A percentile compares a stretch with the other conserved stretches of the same genome.
Evolutionary conservation across 805 yeast species (phyloP).

Genomic region (Yamadazyma nakazawae): DNA sequence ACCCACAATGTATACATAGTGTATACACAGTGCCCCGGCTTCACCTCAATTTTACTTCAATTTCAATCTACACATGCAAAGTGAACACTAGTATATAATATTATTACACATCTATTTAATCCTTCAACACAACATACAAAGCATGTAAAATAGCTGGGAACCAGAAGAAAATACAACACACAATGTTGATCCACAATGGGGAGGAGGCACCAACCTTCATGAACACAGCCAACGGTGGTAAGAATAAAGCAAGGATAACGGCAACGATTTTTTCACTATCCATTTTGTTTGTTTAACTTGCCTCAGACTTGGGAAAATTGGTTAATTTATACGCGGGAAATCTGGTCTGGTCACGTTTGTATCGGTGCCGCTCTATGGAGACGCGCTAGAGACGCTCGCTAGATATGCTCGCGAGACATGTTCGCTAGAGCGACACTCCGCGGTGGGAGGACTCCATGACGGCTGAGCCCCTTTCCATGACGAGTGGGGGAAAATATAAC

Average conservation of each 20-base stretch:
- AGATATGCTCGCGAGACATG: no score
- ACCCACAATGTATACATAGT: no score
- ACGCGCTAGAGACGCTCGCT: no score
- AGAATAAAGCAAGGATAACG: conserved; percentile 45
- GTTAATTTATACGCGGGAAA: background rate
- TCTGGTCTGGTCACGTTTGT: conserved; percentile 1
- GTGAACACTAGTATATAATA: background rate
- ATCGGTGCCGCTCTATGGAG: background rate
- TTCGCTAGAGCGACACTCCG: no score
- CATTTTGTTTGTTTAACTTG: conserved; percentile 19
- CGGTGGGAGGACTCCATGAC: no score
- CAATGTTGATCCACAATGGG: conserved; percentile 61
- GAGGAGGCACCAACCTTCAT: conserved; percentile 63
- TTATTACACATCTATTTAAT: conserved; percentile 13
- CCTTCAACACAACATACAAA: conserved; percentile 51
- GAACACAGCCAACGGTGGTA: conserved; percentile 79
- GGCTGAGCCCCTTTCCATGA: no score
- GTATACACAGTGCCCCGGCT: no score
- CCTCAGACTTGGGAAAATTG: background rate
- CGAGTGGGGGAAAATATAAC: no score
- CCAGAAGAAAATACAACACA: conserved; percentile 60
- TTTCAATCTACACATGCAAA: background rate
- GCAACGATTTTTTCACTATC: conserved; percentile 41
- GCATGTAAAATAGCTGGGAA: conserved; percentile 85
- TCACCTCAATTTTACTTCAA: no score